Percentiles rank a stretch among this genome's conserved stretches.
These are phyloP conservation scores for Ogataea polymorpha DNA, from an alignment of 805 yeast species.

Conservation along the genomic window DNA sequence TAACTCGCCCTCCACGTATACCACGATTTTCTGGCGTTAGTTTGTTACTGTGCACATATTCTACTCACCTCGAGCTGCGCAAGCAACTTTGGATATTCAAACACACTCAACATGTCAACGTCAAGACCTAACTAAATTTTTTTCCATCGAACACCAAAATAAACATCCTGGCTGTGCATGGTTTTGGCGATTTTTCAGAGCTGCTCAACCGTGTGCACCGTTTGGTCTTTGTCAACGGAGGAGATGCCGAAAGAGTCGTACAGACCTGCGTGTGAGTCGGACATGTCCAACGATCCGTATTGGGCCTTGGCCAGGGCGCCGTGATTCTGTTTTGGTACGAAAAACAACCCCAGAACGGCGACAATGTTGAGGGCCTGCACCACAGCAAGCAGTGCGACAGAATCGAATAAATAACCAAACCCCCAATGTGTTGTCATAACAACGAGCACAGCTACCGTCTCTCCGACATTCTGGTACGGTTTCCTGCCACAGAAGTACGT, in stretches of 20 bases:
- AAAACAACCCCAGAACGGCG: not conserved
- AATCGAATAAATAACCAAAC: slow-evolving; percentile 4
- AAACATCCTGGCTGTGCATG: slow-evolving; percentile 6
- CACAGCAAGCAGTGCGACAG: not conserved
- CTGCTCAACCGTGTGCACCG: slow-evolving; percentile 1
- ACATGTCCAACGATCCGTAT: slow-evolving; percentile 1
- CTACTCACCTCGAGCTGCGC: slow-evolving; percentile 14
- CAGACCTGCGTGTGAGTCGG: not conserved
- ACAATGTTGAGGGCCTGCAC: slow-evolving; percentile 2
- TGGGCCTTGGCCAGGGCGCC: not conserved
- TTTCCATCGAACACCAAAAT: slow-evolving; percentile 1
- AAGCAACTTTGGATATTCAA: slow-evolving; percentile 14
- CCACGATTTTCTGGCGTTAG: slow-evolving; percentile 8
- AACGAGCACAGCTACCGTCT: slow-evolving; percentile 4
- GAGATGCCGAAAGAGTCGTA: slow-evolving; percentile 1
- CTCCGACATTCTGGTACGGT: slow-evolving; percentile 1
- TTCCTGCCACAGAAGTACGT: not conserved
- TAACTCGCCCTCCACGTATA: slow-evolving; percentile 4
- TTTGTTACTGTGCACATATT: not conserved
- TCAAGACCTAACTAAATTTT: slow-evolving; percentile 6
- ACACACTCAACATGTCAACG: slow-evolving; percentile 9
- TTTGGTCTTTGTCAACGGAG: slow-evolving; percentile 1
- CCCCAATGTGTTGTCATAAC: not conserved
- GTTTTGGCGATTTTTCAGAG: not conserved
- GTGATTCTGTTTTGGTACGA: not conserved